Percentiles rank a stretch among this genome's conserved stretches.
Evolutionary conservation across 2,329 filamentous ascomycete genomes (phyloP).

Genomic region (Periconia macrospinosa): DNA sequence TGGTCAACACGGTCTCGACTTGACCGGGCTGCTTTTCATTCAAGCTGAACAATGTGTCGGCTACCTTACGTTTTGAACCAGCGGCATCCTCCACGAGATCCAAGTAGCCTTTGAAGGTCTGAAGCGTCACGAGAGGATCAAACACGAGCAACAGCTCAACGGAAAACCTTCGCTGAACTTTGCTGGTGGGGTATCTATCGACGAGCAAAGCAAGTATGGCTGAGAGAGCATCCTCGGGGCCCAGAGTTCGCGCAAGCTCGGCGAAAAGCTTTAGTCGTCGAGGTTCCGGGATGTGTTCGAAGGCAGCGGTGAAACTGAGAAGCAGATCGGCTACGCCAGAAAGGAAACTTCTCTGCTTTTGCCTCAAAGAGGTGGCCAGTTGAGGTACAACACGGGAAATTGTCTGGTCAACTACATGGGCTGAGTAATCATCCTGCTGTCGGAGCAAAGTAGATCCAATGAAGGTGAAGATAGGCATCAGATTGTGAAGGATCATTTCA

Average conservation of each 20-base stretch:
- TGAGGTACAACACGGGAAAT: constrained; percentile 93
- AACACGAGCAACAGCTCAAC: constrained; percentile 74
- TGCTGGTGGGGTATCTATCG: constrained; percentile 82
- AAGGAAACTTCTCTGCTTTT: constrained; percentile 74
- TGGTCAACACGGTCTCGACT: constrained; percentile 38
- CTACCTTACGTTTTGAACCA: constrained; percentile 72
- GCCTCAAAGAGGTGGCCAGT: constrained; percentile 80
- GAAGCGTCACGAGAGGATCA: constrained; percentile 72
- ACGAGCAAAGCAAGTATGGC: constrained; percentile 85
- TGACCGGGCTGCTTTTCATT: constrained; percentile 49
- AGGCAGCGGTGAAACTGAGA: constrained; percentile 94
- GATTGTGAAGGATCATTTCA: constrained; percentile 89
- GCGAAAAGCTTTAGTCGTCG: constrained; percentile 80
- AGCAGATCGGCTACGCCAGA: constrained; percentile 85
- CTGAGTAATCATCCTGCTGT: constrained; percentile 95
- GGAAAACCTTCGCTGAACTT: constrained; percentile 73
- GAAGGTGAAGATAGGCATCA: constrained; percentile 99
- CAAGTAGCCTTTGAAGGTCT: constrained; percentile 74
- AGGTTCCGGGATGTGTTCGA: constrained; percentile 91
- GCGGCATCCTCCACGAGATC: constrained; percentile 75
- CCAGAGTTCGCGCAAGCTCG: constrained; percentile 81
- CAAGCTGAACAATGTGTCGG: constrained; percentile 70
- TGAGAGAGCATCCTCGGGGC: constrained; percentile 83
- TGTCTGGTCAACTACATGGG: constrained; percentile 92
- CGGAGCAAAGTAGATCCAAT: constrained; percentile 90